phyloP scores from a whole-genome alignment of 768 basidiomycete genomes.

The Lactarius evosmus region DNA sequence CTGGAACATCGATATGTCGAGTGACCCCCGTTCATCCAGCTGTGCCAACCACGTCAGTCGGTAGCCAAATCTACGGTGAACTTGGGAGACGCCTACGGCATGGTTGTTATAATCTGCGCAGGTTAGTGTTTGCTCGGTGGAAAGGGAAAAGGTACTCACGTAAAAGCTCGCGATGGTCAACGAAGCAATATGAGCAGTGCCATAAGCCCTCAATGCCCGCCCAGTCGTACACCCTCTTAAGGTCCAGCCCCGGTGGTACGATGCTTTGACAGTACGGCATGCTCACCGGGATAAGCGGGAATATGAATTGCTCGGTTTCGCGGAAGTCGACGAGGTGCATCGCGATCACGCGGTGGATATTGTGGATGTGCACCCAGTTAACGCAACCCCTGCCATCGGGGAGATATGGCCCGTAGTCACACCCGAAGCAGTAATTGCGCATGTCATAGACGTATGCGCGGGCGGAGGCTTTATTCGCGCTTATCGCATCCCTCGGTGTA shows the following conservation, averaged over 20 bases:
- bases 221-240: constrained; percentile 49
- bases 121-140: background rate
- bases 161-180: constrained; percentile 63
- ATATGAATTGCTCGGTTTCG: constrained; percentile 32
- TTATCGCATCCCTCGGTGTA: constrained; percentile 43
- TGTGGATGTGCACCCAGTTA: constrained; percentile 59
- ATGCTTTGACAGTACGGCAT: constrained; percentile 53
- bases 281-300: constrained; percentile 45
- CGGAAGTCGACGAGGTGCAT: constrained; percentile 48
- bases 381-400: constrained; percentile 43
- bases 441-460: constrained; percentile 62
- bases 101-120: constrained; percentile 49
- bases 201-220: constrained; percentile 58
- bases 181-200: constrained; percentile 63
- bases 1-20: constrained; percentile 50
- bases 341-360: constrained; percentile 53
- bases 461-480: constrained; percentile 38
- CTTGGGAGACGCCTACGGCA: constrained; percentile 24
- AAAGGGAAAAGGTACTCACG: constrained; percentile 41
- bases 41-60: constrained; percentile 21
- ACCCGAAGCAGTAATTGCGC: constrained; percentile 50
- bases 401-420: constrained; percentile 56
- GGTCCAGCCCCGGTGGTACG: constrained; percentile 40
- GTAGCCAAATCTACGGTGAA: background rate
- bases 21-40: constrained; percentile 34